phyloP scores from a whole-genome alignment of 345 rosid species.

The Eucalyptus caleyi region DNA sequence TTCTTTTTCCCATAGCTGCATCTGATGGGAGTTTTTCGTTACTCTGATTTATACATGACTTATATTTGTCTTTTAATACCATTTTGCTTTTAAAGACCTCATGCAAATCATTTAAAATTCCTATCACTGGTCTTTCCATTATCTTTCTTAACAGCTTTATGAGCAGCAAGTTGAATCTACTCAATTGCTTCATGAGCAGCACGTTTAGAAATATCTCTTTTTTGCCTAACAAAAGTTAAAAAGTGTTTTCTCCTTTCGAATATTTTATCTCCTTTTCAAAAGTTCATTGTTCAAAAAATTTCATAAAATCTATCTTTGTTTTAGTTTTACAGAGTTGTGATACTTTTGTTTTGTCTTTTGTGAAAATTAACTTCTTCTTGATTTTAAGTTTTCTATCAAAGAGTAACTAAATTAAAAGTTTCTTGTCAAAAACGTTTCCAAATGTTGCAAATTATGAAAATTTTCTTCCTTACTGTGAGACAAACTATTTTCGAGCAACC shows the following conservation, averaged over 20 bases:
- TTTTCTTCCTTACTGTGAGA: not conserved
- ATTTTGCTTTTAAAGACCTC: not conserved
- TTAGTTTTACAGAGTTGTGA: not conserved
- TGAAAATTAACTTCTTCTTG: no score
- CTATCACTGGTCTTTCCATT: not conserved
- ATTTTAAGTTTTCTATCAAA: not conserved
- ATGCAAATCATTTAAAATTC: not conserved
- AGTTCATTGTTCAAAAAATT: not conserved
- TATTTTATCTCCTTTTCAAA: not conserved
- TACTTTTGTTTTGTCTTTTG: not conserved
- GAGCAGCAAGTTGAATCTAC: not conserved
- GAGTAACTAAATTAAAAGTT: not conserved
- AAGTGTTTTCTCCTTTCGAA: not conserved
- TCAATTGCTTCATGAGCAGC: not conserved
- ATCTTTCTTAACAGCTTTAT: not conserved
- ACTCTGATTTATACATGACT: not conserved
- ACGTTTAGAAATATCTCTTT: not conserved
- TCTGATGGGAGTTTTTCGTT: not conserved
- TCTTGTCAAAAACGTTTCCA: not conserved
- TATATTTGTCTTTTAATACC: not conserved
- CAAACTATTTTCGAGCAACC: not conserved
- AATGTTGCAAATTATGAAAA: not conserved
- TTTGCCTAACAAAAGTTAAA: not conserved
- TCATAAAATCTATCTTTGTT: not conserved
- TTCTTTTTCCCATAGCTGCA: not conserved